A percentile compares a stretch with the other conserved stretches of the same genome.
phyloP scores from a whole-genome alignment of 345 rosid species.

The Bruguiera parviflora region DNA sequence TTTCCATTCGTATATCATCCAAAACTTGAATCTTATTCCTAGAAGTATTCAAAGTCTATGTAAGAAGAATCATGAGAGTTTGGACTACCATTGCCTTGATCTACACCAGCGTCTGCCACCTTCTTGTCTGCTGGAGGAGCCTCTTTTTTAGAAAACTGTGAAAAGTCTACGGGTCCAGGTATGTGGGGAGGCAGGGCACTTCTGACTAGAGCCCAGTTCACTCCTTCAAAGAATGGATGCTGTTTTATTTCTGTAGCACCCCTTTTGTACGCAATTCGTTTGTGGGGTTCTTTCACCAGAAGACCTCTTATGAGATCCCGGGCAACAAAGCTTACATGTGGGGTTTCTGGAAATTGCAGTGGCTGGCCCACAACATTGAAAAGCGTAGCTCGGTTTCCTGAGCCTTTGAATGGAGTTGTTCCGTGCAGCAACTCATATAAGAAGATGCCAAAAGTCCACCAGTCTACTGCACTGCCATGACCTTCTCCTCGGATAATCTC shows the following conservation, averaged over 20 bases:
- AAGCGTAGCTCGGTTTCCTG: conserved; percentile 77
- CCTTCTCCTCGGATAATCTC: conserved; percentile 93
- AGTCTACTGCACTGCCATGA: conserved; percentile 93
- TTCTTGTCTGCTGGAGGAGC: conserved; percentile 21
- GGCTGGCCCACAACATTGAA: conserved; percentile 86
- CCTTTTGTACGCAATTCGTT: conserved; percentile 70
- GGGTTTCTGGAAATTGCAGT: conserved; percentile 66
- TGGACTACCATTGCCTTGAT: conserved; percentile 6
- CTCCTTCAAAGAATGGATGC: conserved; percentile 84
- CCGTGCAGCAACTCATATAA: conserved; percentile 84
- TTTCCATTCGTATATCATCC: background rate
- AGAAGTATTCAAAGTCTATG: conserved; percentile 25
- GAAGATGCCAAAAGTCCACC: conserved; percentile 95
- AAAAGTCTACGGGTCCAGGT: conserved; percentile 75
- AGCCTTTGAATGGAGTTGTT: conserved; percentile 83
- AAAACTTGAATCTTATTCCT: background rate
- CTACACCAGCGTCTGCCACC: background rate
- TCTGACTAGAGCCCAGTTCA: conserved; percentile 87
- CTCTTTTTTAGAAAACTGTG: conserved; percentile 51
- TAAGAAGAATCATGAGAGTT: conserved; percentile 14
- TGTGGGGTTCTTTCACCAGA: conserved; percentile 75
- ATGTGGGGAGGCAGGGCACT: conserved; percentile 77
- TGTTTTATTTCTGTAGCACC: conserved; percentile 95
- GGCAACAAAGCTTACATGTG: conserved; percentile 62
- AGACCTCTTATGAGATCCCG: conserved; percentile 78